Evolutionary conservation across 225 moss, liverwort and hornwort genomes (phyloP).

Genomic region (Sphagnum contortum): DNA sequence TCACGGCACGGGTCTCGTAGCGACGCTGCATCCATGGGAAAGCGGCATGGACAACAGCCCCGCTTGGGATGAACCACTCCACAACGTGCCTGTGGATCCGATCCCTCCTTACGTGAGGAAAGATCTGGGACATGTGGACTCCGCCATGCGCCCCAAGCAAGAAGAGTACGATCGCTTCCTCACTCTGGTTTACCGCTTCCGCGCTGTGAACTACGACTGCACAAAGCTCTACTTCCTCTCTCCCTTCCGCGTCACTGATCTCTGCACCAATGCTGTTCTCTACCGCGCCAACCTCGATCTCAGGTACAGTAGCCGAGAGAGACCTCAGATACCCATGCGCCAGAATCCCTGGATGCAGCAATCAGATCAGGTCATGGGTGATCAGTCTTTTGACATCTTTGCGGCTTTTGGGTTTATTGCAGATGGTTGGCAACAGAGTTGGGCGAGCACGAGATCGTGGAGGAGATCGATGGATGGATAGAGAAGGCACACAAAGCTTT

Average conservation of each 20-base stretch:
- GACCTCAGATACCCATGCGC: too few relatives aligned
- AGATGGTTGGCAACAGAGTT: constrained; percentile 11
- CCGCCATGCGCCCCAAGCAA: constrained; percentile 15
- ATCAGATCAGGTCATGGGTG: too few relatives aligned
- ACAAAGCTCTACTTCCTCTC: constrained; percentile 11
- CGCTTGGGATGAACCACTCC: constrained; percentile 18
- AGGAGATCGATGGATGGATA: constrained; percentile 12
- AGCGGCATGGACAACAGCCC: constrained; percentile 24
- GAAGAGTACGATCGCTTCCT: constrained; percentile 19
- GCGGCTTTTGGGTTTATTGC: too few relatives aligned
- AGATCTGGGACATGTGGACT: constrained; percentile 19
- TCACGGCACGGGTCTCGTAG: constrained; percentile 14
- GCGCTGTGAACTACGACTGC: constrained; percentile 11
- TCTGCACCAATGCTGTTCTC: constrained; percentile 15
- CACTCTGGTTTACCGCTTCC: constrained; percentile 15
- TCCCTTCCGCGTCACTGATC: constrained; percentile 20
- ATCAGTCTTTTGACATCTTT: too few relatives aligned
- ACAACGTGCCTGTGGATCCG: constrained; percentile 10
- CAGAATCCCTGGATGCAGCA: too few relatives aligned
- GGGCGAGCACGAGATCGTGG: constrained; percentile 2
- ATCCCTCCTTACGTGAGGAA: constrained; percentile 17
- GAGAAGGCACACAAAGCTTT: constrained; percentile 5
- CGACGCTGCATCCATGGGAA: constrained; percentile 23
- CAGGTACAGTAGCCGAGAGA: background rate
- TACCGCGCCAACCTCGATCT: constrained; percentile 16